These are phyloP conservation scores for Penicillium sp. DNA, from an alignment of 2,329 filamentous ascomycete species.

Conservation along the genomic window DNA sequence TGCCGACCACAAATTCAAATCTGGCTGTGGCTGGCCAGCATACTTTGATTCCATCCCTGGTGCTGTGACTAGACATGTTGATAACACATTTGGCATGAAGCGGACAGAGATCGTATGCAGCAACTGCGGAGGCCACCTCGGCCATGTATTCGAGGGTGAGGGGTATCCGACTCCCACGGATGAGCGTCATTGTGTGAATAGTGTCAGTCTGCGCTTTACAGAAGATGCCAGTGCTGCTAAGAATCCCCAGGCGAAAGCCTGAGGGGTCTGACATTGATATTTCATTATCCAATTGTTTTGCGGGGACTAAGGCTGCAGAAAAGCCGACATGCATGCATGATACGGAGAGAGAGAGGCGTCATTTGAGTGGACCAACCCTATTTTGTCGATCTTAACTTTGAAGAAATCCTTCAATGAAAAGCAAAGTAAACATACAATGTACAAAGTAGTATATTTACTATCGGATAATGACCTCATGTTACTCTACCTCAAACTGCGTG, in stretches of 20 bases:
- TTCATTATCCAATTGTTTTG: conserved; percentile 1
- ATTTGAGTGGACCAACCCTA: conserved; percentile 4
- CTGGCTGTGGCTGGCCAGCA: conserved; percentile 94
- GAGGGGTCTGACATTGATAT: neutral
- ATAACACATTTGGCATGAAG: conserved; percentile 74
- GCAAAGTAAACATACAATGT: neutral
- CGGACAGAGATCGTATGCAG: conserved; percentile 91
- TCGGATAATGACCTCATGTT: neutral
- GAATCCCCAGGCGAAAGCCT: conserved; percentile 29
- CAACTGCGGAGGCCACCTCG: conserved; percentile 89
- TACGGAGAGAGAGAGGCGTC: neutral
- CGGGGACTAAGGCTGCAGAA: conserved; percentile 3
- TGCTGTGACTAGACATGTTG: conserved; percentile 78
- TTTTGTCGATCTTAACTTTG: neutral
- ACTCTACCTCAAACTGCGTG: conserved; percentile 19
- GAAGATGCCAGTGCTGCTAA: conserved; percentile 53
- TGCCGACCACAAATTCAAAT: conserved; percentile 92
- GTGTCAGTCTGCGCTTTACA: conserved; percentile 80
- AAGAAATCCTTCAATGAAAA: neutral
- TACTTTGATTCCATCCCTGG: conserved; percentile 96
- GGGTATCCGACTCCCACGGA: conserved; percentile 81
- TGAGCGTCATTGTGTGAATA: conserved; percentile 97
- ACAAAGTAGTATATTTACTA: neutral
- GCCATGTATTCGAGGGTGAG: conserved; percentile 90
- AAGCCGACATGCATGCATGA: conserved; percentile 5